Evolutionary conservation across 768 basidiomycete genomes (phyloP), one percentile per base, ranked within the genome.

Genomic region (Phallus indusiatus): DNA sequence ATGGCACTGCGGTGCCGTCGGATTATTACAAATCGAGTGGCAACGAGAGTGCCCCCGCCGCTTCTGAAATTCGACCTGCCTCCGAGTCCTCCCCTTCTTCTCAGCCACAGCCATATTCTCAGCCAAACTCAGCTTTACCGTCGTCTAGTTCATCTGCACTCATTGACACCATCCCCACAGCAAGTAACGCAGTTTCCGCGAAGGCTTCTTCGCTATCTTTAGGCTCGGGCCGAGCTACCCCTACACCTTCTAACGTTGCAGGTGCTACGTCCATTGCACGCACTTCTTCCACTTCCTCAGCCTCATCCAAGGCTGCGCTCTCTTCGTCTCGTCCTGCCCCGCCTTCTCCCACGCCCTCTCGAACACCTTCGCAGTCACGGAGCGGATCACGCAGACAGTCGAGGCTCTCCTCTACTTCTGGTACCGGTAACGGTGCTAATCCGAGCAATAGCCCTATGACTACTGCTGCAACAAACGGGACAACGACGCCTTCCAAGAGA

Each of bases 311-410:
- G 17, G 47, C 60, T 47, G 74, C 69, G 53, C 78, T 74, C 61
- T 73, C 73, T 0, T 76, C 78, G 12, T 76, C 76, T 0, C 80
- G 84, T 5, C 83, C 82, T 35, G 84, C 84, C 0, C 84, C 53
- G 47, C 56, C 46, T 35, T 49, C 53, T 53, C 54, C 53, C 48
- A 16, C 54, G 24, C 18, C 47, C 37, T 48, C 51, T 36, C 12
- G 42, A 42, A 42, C 12, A 14, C 12, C 60, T 50, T 54, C 34
- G 34, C 60, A 61, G 50, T 52, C 61, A 11, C 59, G 63, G 64
- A 18, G 60, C 56, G 6, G 66, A n/a, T 64, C 63, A 1, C 61
- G 66, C 42, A 65, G 64, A n/a, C 59, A 49, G 17, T 54, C 59
- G 12, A 37, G 57, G n/a, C 49, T 59, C 7, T 59, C 54, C 6